Conservation (phyloP, 345 rosid genomes). For the Ceriops tagal region DNA sequence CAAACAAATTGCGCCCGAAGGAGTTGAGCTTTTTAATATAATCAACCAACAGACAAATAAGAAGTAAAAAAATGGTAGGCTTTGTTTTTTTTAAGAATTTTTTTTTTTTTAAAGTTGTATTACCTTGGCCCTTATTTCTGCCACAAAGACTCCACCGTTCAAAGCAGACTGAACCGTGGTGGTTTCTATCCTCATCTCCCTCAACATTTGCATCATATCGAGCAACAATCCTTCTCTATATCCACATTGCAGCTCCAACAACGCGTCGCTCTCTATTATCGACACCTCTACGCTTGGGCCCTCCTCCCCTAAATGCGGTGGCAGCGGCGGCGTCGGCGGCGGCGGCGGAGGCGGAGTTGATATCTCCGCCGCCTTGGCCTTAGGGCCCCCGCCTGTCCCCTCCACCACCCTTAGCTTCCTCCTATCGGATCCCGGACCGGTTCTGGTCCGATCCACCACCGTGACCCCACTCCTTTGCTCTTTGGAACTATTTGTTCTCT, state of each 20-base stretch:
- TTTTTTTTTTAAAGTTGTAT: no score
- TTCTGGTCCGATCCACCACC: constrained; percentile 36
- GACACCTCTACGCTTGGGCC: constrained; percentile 66
- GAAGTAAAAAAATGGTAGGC: background rate
- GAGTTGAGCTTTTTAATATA: background rate
- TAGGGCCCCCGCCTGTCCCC: constrained; percentile 30
- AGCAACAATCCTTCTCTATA: constrained; percentile 75
- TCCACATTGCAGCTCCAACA: constrained; percentile 75
- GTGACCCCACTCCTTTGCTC: constrained; percentile 36
- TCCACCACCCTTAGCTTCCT: constrained; percentile 56
- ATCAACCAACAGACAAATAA: background rate
- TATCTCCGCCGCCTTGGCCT: constrained; percentile 41
- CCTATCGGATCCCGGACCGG: constrained; percentile 32
- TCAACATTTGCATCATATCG: constrained; percentile 66
- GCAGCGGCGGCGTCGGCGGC: background rate
- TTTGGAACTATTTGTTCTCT: constrained; percentile 28
- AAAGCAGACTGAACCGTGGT: constrained; percentile 63
- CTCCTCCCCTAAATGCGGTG: background rate
- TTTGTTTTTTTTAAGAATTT: no score
- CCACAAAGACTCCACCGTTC: constrained; percentile 46
- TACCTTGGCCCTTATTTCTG: constrained; percentile 91
- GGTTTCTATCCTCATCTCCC: constrained; percentile 68
- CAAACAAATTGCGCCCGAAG: background rate
- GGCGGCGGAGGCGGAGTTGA: background rate
- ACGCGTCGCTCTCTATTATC: constrained; percentile 78